A percentile compares a stretch with the other conserved stretches of the same genome.
phyloP scores from a whole-genome alignment of 352 stramenopile genomes.

The Phytopythium vexans region DNA sequence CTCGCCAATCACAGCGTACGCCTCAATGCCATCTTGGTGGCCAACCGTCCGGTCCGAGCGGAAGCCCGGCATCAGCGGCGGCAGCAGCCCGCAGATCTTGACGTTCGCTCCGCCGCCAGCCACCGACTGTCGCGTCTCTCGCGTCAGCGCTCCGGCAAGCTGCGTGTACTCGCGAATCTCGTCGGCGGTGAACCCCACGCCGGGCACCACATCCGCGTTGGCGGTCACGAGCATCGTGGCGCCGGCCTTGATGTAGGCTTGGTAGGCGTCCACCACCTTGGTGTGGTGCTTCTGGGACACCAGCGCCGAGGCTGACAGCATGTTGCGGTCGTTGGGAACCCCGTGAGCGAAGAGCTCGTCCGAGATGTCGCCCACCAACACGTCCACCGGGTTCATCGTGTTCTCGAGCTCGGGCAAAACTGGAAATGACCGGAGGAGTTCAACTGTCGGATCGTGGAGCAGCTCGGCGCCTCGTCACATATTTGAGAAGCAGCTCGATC shows the following conservation, averaged over 20 bases:
- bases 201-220: conserved; percentile 87
- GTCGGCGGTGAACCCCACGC: conserved; percentile 76
- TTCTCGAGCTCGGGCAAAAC: too few relatives aligned
- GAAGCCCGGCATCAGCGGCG: conserved; percentile 89
- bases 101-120: conserved; percentile 21
- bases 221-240: conserved; percentile 84
- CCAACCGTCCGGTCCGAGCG: conserved; percentile 85
- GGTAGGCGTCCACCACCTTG: conserved; percentile 63
- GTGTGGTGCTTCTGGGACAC: conserved; percentile 61
- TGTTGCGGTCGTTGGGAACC: conserved; percentile 88
- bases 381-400: conserved; percentile 13
- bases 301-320: conserved; percentile 85
- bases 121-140: conserved; percentile 28
- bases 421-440: too few relatives aligned
- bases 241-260: conserved; percentile 75
- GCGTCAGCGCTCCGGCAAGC: conserved; percentile 62
- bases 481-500: too few relatives aligned
- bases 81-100: conserved; percentile 84
- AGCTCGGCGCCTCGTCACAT: too few relatives aligned
- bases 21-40: conserved; percentile 57
- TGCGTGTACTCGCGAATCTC: conserved; percentile 69
- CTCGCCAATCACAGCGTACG: conserved; percentile 74
- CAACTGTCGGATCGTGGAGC: too few relatives aligned
- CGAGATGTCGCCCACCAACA: conserved; percentile 83
- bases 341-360: conserved; percentile 87